Evolutionary conservation across 768 basidiomycete species (phyloP), one percentile per base, ranked within the genome.

Genomic region (Chalciporus pseudorubinellus): DNA sequence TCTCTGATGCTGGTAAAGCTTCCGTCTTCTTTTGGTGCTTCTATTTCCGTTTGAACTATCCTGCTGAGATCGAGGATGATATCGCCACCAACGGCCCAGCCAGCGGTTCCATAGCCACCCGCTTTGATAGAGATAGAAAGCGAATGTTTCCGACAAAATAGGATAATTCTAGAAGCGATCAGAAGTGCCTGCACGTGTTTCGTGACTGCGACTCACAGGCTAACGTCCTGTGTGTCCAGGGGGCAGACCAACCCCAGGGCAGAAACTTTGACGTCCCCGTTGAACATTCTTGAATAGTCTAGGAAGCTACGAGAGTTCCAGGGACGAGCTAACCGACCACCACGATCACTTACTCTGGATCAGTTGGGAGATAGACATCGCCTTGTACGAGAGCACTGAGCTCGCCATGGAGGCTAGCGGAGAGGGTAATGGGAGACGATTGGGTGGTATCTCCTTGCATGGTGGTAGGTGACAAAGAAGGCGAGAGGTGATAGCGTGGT

Each of bases 31-130:
- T 65, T 70, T 16, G 87, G 87, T 7, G 74, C 60, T 62, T 89
- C 87, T 48, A 92, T 83, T 28, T 83, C 79, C 34, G 89, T 74
- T 33, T 85, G 84, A 46, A 75, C 74, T 44, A 97, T 71, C 59
- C 77, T 80, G 60, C 77, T 80, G 43, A 95, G 70, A 70, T 95
- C 94, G 58, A 95, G 69, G 62, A 95, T 84, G 50, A 95, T 74
- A 60, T 95, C 87, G 33, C 94, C 94, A 14, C 83, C 84, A 48
- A 95, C 81, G 42, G 90, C 82, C 88, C 92, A 92, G 1, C 92
- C 93, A 10, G 86, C 90, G 1, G 89, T 94, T 6, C 92, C 94
- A 63, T 89, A 94, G 0, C 94, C 94, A 21, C 94, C 94, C 1
- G 90, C 88, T 65, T 92, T 93, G 59, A 93, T 79, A 9, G 90